Evolutionary conservation across 768 basidiomycete species (phyloP).

Genomic region (Lenzites betulinus): DNA sequence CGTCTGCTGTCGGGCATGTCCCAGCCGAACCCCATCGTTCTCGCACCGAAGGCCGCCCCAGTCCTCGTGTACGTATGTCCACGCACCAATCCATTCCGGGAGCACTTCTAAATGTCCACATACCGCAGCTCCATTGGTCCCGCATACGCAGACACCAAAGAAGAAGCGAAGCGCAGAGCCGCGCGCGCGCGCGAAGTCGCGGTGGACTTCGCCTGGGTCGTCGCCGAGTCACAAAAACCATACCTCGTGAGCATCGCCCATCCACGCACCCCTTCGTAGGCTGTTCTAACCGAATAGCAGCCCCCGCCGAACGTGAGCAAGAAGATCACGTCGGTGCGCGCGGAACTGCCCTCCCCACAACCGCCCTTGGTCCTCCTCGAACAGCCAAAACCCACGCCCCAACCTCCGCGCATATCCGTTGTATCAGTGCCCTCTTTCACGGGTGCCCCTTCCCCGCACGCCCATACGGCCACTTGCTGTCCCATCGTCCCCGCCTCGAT

Average conservation of each 20-base stretch:
- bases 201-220: conserved; percentile 32
- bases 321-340: conserved; percentile 1
- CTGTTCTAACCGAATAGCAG: not conserved
- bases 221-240: conserved; percentile 25
- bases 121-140: conserved; percentile 30
- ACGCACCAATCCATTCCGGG: no score
- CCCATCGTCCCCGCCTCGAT: conserved; percentile 15
- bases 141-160: conserved; percentile 32
- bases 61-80: conserved; percentile 19
- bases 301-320: conserved; percentile 3
- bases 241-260: conserved; percentile 23
- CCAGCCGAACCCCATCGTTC: conserved; percentile 22
- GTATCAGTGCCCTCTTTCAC: conserved; percentile 7
- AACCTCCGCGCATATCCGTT: conserved; percentile 1
- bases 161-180: conserved; percentile 29
- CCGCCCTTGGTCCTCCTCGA: conserved; percentile 6
- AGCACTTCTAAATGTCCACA: no score
- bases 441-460: conserved; percentile 25
- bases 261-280: not conserved
- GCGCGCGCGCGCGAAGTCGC: conserved; percentile 31
- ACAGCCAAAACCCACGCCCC: not conserved
- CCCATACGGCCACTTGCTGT: conserved; percentile 19
- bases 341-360: not conserved
- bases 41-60: conserved; percentile 25
- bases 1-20: conserved; percentile 26